phyloP scores from a whole-genome alignment of 2,329 filamentous ascomycete genomes.

The Paecilomyces niveus region DNA sequence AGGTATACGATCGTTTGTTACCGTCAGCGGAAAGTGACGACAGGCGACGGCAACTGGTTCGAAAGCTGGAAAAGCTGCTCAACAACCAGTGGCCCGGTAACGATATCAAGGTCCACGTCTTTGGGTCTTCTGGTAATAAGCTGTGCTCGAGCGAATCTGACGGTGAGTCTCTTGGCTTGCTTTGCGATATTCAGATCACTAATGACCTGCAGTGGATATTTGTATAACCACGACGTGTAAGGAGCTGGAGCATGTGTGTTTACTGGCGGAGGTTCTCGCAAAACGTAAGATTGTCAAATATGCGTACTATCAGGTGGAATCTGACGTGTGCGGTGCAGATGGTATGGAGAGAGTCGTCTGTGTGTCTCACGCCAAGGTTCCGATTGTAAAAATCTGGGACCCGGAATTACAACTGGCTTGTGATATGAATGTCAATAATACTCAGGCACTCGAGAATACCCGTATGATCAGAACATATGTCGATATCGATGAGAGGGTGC shows the following conservation, averaged over 20 bases:
- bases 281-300: constrained; percentile 58
- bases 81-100: constrained; percentile 88
- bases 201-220: constrained; percentile 67
- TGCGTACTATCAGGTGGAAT: background rate
- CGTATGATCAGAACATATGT: constrained; percentile 98
- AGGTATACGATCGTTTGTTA: constrained; percentile 76
- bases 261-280: constrained; percentile 77
- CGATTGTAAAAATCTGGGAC: constrained; percentile 98
- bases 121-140: constrained; percentile 96
- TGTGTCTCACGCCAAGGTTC: constrained; percentile 89
- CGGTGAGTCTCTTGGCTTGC: constrained; percentile 49
- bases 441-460: constrained; percentile 88
- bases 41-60: constrained; percentile 67
- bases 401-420: constrained; percentile 82
- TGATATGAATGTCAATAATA: constrained; percentile 99
- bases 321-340: constrained; percentile 47
- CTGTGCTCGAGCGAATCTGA: constrained; percentile 94
- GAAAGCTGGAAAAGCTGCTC: constrained; percentile 80
- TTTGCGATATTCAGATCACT: constrained; percentile 9
- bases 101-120: constrained; percentile 83
- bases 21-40: constrained; percentile 73
- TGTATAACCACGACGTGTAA: constrained; percentile 92
- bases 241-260: constrained; percentile 81
- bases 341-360: constrained; percentile 97
- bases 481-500: constrained; percentile 81